These are phyloP conservation scores for Ogataea salicorniae DNA, from an alignment of 805 yeast species.

Conservation along the genomic window DNA sequence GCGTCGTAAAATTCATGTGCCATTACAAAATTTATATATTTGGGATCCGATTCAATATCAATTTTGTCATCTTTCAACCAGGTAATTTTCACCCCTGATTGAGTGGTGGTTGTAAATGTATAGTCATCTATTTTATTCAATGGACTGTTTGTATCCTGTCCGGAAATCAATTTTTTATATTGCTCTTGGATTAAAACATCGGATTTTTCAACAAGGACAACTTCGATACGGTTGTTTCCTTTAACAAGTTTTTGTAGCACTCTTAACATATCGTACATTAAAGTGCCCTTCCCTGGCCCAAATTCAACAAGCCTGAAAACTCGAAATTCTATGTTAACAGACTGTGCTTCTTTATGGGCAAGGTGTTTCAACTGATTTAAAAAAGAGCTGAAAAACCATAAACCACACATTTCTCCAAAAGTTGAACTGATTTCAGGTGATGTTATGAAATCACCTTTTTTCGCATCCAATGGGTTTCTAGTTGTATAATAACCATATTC, in stretches of 20 bases:
- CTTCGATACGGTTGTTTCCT: conserved; percentile 33
- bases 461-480: conserved; percentile 52
- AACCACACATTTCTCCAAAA: conserved; percentile 80
- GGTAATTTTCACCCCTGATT: conserved; percentile 47
- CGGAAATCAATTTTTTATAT: conserved; percentile 41
- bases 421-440: conserved; percentile 85
- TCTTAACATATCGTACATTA: conserved; percentile 59
- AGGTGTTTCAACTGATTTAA: conserved; percentile 47
- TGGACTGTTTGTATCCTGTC: conserved; percentile 1
- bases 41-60: conserved; percentile 31
- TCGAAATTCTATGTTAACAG: conserved; percentile 21
- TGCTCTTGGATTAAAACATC: conserved; percentile 58
- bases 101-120: conserved; percentile 34
- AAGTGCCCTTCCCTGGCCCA: conserved; percentile 84
- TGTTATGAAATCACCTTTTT: conserved; percentile 70
- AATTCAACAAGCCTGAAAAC: conserved; percentile 59
- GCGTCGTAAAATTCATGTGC: conserved; percentile 92
- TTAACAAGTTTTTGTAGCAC: conserved; percentile 39
- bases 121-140: conserved; percentile 28
- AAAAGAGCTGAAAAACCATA: conserved; percentile 64
- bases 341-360: conserved; percentile 14
- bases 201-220: conserved; percentile 69
- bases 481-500: conserved; percentile 75
- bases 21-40: conserved; percentile 52
- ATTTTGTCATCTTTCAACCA: conserved; percentile 55